These are phyloP conservation scores for Priceomyces melissophilus DNA, from an alignment of 805 yeast species.

Conservation along the genomic window DNA sequence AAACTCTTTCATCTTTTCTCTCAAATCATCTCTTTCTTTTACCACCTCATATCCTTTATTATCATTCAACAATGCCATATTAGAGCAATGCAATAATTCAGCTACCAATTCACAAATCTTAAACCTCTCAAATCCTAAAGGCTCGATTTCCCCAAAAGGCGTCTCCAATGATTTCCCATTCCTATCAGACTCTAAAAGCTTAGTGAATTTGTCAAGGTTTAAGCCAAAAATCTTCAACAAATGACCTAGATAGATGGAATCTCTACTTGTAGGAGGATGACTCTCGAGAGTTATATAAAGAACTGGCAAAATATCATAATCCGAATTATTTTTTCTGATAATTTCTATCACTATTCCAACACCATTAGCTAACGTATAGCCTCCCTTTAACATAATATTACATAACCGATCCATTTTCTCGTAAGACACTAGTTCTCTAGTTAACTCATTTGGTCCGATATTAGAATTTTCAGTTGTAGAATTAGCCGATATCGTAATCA, in stretches of 20 bases:
- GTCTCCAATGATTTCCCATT: constrained; percentile 18
- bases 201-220: constrained; percentile 34
- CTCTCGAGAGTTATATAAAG: constrained; percentile 42
- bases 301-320: constrained; percentile 44
- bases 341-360: constrained; percentile 48
- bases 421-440: constrained; percentile 40
- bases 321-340: constrained; percentile 44
- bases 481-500: constrained; percentile 45
- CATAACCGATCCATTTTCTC: constrained; percentile 35
- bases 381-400: constrained; percentile 42
- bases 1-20: constrained; percentile 37
- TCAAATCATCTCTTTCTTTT: constrained; percentile 32
- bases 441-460: constrained; percentile 46
- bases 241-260: constrained; percentile 45
- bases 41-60: constrained; percentile 43
- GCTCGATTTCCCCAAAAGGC: constrained; percentile 37
- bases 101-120: constrained; percentile 46
- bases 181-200: constrained; percentile 24
- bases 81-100: constrained; percentile 44
- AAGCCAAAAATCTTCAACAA: constrained; percentile 38
- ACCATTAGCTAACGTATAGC: constrained; percentile 45
- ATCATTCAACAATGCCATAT: constrained; percentile 44
- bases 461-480: constrained; percentile 44
- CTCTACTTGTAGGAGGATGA: constrained; percentile 47
- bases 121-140: constrained; percentile 45